Percentiles rank a stretch among this genome's conserved stretches.
Conservation (phyloP, 2,329 filamentous ascomycete genomes). For the Chrysoporthe austroafricana region DNA sequence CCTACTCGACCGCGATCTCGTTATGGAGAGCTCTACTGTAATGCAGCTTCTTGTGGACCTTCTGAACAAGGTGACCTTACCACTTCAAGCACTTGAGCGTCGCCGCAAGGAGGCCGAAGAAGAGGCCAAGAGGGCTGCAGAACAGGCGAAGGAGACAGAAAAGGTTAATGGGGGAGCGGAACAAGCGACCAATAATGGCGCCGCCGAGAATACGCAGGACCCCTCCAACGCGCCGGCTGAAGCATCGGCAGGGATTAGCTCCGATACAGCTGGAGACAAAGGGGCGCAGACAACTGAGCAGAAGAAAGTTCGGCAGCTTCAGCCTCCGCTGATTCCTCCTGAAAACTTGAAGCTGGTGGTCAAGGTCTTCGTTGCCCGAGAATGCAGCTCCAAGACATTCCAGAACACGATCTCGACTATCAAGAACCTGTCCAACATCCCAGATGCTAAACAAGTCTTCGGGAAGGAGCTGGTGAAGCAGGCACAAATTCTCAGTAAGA, state of each 20-base stretch:
- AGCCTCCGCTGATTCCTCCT: constrained; percentile 83
- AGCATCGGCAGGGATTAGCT: constrained; percentile 30
- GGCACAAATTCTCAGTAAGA: constrained; percentile 80
- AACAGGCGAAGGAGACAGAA: constrained; percentile 41
- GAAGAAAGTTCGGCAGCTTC: constrained; percentile 63
- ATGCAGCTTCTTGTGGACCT: constrained; percentile 93
- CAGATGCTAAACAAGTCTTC: constrained; percentile 85
- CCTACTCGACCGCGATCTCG: constrained; percentile 88
- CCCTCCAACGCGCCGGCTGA: constrained; percentile 32
- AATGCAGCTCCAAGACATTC: constrained; percentile 98
- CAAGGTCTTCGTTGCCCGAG: constrained; percentile 91
- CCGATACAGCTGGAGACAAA: constrained; percentile 36
- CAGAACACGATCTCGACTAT: constrained; percentile 98
- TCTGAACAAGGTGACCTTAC: constrained; percentile 85
- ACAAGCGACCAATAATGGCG: constrained; percentile 32
- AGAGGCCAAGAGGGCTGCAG: constrained; percentile 50
- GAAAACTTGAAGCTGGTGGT: constrained; percentile 93
- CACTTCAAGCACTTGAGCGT: constrained; percentile 79
- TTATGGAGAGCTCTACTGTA: constrained; percentile 95
- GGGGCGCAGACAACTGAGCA: constrained; percentile 42
- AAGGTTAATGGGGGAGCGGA: constrained; percentile 31
- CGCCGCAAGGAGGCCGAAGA: constrained; percentile 77
- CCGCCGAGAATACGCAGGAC: constrained; percentile 26
- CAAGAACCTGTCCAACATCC: constrained; percentile 93
- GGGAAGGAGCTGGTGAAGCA: constrained; percentile 91